phyloP scores from a whole-genome alignment of 257 asterid genomes.

The Parsonsia alboflavescens region DNA sequence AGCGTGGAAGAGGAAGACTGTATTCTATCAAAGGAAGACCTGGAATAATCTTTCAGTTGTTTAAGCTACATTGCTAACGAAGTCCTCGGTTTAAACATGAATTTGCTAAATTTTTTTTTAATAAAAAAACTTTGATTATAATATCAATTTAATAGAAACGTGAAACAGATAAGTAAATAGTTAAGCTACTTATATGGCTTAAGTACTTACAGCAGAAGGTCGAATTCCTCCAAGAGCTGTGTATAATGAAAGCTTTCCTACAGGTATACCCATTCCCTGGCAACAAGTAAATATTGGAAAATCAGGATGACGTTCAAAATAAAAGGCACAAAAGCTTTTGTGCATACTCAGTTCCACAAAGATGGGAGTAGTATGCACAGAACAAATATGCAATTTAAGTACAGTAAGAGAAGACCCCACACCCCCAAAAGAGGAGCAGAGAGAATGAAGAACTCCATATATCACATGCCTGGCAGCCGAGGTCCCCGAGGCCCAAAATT shows the following conservation, averaged over 20 bases:
- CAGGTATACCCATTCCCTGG: conserved; percentile 99
- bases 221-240: conserved; percentile 95
- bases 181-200: background rate
- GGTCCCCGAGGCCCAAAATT: conserved; percentile 97
- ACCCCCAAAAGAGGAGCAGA: background rate
- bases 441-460: background rate
- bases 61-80: background rate
- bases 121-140: background rate
- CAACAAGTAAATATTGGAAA: conserved; percentile 19
- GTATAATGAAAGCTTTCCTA: conserved; percentile 83
- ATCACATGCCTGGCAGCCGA: conserved; percentile 85
- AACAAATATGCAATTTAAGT: background rate
- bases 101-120: no score
- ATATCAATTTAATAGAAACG: background rate
- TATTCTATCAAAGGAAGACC: background rate
- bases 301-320: conserved; percentile 6
- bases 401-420: background rate
- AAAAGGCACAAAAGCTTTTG: background rate
- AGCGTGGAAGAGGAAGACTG: background rate
- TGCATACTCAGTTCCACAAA: background rate
- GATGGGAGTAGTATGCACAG: background rate
- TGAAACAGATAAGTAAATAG: background rate
- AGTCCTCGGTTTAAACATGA: no score
- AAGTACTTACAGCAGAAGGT: conserved; percentile 61
- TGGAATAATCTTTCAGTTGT: background rate